Evolutionary conservation across 2,329 filamentous ascomycete genomes (phyloP), one percentile per base, ranked within the genome.

Genomic region (Apiospora aurea): DNA sequence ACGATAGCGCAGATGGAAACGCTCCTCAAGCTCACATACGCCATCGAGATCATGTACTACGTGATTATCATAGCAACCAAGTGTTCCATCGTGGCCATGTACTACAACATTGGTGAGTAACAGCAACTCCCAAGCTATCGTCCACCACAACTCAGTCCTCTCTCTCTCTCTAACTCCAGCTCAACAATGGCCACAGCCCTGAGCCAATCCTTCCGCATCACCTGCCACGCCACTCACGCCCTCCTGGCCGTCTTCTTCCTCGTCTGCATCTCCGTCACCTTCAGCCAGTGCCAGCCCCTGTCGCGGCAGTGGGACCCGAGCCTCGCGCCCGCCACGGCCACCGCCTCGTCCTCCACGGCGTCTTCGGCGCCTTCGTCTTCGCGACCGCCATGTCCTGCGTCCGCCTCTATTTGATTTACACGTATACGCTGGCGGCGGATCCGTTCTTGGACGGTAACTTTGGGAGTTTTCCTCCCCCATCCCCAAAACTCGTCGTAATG

Each of bases 321-420:
- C 16, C 16, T 38, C 29, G 18, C 53, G 29, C 53, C 53, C 14
- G 53, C 0, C 78, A 76, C 4, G 81, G 81, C 3, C 86, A 88
- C 71, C 88, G 88, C 70, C 77, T 87, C 18, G 87, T 86, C 0
- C 82, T 91, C 49, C 79, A 82, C 51, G 70, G 81, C 24, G 79
- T 87, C 53, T 87, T 87, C 68, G 83, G 84, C 1, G 79, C 80
- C 11, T 82, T 82, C n/a, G 74, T 74, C 21, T 81, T 85, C 57
- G 81, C 82, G 6, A 78, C 80, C 5, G 78, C 82, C 41, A 81
- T 80, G 71, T 82, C 82, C 8, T 79, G 81, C 46, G 79, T 83
- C 26, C 81, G 83, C 2, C 75, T 85, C 16, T 81, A 84, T 71
- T 82, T 82, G 24, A 83, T 84, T 51, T 77, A 81, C 72, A 78